A percentile compares a stretch with the other conserved stretches of the same genome.
Evolutionary conservation across 1,139 yeast species (phyloP).

Genomic region (Candida sojae): DNA sequence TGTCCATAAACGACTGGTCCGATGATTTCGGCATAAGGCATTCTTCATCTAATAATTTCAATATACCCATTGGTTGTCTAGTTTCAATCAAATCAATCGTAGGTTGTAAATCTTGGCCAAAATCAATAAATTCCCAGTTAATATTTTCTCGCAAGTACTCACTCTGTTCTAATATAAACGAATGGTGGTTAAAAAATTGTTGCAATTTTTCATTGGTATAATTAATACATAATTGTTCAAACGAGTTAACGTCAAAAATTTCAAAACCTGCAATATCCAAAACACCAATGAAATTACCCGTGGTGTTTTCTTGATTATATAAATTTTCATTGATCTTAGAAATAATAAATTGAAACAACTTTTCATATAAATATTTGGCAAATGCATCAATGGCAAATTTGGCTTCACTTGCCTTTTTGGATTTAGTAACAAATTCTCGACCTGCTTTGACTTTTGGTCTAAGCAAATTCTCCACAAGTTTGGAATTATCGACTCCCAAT

Average conservation of each 20-base stretch:
- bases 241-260: conserved; percentile 86
- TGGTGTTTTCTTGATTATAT: conserved; percentile 26
- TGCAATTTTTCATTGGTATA: conserved; percentile 95
- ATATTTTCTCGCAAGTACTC: conserved; percentile 92
- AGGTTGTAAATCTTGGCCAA: conserved; percentile 94
- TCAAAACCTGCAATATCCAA: conserved; percentile 98
- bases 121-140: conserved; percentile 95
- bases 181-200: conserved; percentile 96
- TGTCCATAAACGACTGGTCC: conserved; percentile 81
- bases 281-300: conserved; percentile 77
- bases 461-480: conserved; percentile 59
- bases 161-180: conserved; percentile 94
- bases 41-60: conserved; percentile 90
- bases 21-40: conserved; percentile 92
- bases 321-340: conserved; percentile 74
- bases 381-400: conserved; percentile 82
- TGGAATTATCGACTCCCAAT: conserved; percentile 62
- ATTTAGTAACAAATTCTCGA: conserved; percentile 77
- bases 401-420: conserved; percentile 80
- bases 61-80: conserved; percentile 78
- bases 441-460: conserved; percentile 93
- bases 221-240: conserved; percentile 95
- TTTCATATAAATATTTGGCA: conserved; percentile 84
- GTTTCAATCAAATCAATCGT: conserved; percentile 90
- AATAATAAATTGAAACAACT: conserved; percentile 77